Evolutionary conservation across 805 yeast genomes (phyloP).

Genomic region (Saturnispora silvae): DNA sequence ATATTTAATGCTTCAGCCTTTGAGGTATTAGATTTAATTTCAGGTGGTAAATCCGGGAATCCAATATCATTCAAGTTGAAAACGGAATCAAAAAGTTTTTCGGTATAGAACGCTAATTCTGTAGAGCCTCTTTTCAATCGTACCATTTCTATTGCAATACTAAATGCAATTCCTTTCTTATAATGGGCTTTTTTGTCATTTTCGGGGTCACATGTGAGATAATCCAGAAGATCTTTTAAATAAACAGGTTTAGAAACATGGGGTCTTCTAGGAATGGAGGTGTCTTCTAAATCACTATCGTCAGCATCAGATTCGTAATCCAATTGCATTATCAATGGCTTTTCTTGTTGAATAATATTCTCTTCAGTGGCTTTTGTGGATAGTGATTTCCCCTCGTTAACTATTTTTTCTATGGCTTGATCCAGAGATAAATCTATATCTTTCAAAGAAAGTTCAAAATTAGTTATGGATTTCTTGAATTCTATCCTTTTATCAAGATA

Average conservation of each 20-base stretch:
- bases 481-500: slow-evolving; percentile 15
- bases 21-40: slow-evolving; percentile 26
- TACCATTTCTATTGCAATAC: slow-evolving; percentile 46
- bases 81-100: slow-evolving; percentile 40
- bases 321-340: slow-evolving; percentile 11
- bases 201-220: slow-evolving; percentile 36
- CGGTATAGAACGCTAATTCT: slow-evolving; percentile 51
- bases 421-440: background rate
- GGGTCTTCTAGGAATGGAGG: slow-evolving; percentile 28
- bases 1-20: slow-evolving; percentile 46
- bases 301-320: slow-evolving; percentile 25
- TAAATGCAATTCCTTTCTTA: slow-evolving; percentile 40
- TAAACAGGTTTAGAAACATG: slow-evolving; percentile 48
- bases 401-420: slow-evolving; percentile 7
- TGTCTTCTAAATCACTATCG: slow-evolving; percentile 40
- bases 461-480: slow-evolving; percentile 7
- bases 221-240: slow-evolving; percentile 57
- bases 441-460: background rate
- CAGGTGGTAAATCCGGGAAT: slow-evolving; percentile 8
- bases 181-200: slow-evolving; percentile 37
- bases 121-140: slow-evolving; percentile 53
- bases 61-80: slow-evolving; percentile 40
- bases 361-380: slow-evolving; percentile 4
- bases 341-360: background rate
- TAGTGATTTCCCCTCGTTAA: background rate